A percentile compares a stretch with the other conserved stretches of the same genome.
Evolutionary conservation across 2,329 filamentous ascomycete species (phyloP).

Genomic region (Nannizzia gypsea): DNA sequence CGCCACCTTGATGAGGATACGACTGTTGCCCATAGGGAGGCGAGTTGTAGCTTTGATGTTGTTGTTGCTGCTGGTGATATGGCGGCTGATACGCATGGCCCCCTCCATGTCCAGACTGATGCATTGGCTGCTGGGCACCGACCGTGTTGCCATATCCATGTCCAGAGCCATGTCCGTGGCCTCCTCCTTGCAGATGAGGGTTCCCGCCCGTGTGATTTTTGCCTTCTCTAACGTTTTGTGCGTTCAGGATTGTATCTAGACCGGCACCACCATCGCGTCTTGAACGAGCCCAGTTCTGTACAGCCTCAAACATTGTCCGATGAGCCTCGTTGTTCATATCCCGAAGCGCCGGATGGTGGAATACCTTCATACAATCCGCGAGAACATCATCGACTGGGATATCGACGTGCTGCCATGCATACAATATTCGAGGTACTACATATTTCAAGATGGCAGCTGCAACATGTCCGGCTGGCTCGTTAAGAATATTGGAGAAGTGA

Average conservation of each 20-base stretch:
- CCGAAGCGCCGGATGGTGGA: constrained; percentile 81
- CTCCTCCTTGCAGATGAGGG: constrained; percentile 14
- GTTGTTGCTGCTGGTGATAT: constrained; percentile 5
- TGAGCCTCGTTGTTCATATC: constrained; percentile 69
- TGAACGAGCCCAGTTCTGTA: constrained; percentile 67
- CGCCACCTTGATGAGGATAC: not conserved
- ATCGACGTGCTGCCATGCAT: constrained; percentile 81
- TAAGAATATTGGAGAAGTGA: constrained; percentile 68
- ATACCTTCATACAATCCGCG: constrained; percentile 66
- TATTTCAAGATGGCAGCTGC: constrained; percentile 72
- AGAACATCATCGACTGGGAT: constrained; percentile 74
- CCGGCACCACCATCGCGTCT: constrained; percentile 53
- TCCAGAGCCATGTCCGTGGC: constrained; percentile 8
- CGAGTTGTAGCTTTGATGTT: not conserved
- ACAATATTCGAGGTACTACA: constrained; percentile 72
- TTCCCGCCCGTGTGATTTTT: constrained; percentile 54
- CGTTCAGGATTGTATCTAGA: constrained; percentile 64
- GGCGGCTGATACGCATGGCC: not conserved
- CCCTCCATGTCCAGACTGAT: not conserved
- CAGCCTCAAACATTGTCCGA: constrained; percentile 74
- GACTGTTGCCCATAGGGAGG: not conserved
- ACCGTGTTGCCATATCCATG: constrained; percentile 2
- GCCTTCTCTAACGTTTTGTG: constrained; percentile 69
- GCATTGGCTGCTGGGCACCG: not conserved
- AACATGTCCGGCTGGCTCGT: constrained; percentile 63